Base-by-base conservation (phyloP, 345 rosid species). In the Passiflora organensis region DNA sequence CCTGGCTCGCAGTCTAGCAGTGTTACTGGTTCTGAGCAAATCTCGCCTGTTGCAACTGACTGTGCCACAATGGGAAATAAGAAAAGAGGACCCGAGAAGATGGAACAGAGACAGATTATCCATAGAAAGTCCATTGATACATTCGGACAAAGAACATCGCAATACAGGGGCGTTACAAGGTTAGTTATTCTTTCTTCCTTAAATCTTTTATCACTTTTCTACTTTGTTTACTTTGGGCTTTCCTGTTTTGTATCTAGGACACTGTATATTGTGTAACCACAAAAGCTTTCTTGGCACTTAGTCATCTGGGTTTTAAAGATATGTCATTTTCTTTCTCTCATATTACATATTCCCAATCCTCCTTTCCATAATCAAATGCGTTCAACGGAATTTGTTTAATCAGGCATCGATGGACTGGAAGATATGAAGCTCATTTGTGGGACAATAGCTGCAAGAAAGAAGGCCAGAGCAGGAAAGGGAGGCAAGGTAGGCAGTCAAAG, bases 391-490 rank as follows among this genome's bases (percentile, higher is more conserved):
- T 62, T 54, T 18, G 50, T 13, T 52, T 41, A 37, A 53, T 57
- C 71, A 91, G 96, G 73, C 97, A 91, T 64, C 80, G 97, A 68
- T 91, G 97, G 97, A 85, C 95, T 46, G 96, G 97, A 37, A 85
- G 95, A 76, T 87, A 85, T 70, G 97, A 91, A 85, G 97, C 97
- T 32, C 97, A 87, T 79, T 76, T 91, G 16, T 91, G 97, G 97
- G 97, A 91, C 80, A 91, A 86, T 48, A 91, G 96, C 70, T 85
- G 87, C 75, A 91, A 87, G 86, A 91, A 85, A 56, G 97, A 87
- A 80, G 96, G 96, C 24, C 97, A 84, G 13, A 89, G 87, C 78
- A 82, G 97, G 76, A 89, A 84, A 70, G 97, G 97, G 68, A 86
- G 89, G 57, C 97, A 89, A 89, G 97, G 97, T 66, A 51, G 53